Conservation (phyloP, 768 basidiomycete genomes). For the Chalciporus piperatus region DNA sequence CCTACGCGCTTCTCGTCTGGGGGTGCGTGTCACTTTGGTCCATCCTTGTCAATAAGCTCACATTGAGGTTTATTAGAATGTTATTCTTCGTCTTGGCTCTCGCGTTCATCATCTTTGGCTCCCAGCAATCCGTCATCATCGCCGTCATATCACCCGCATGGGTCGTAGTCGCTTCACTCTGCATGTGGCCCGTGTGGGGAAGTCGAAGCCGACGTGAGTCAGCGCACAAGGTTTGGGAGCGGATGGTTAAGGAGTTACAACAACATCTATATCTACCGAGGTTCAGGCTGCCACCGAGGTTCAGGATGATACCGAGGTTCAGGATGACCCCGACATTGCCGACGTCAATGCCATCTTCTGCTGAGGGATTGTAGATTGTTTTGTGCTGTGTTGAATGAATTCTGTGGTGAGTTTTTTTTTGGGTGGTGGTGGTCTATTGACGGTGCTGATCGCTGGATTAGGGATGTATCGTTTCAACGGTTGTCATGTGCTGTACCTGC, state of each 20-base stretch:
- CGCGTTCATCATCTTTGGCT: not conserved
- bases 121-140: not conserved
- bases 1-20: constrained; percentile 33
- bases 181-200: constrained; percentile 1
- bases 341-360: not conserved
- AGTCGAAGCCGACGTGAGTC: not conserved
- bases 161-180: not conserved
- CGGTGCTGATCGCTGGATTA: no score
- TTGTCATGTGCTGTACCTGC: no score
- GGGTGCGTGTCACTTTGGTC: not conserved
- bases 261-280: not conserved
- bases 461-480: no score
- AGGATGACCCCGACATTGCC: no score
- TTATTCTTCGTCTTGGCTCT: constrained; percentile 3
- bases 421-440: not conserved
- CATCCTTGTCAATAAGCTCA: not conserved
- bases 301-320: no score
- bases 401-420: not conserved
- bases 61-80: constrained; percentile 1
- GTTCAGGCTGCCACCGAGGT: no score
- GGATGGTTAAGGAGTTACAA: not conserved
- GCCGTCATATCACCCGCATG: not conserved
- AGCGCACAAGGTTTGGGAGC: not conserved
- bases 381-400: not conserved
- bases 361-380: not conserved